phyloP scores from a whole-genome alignment of 2,329 filamentous ascomycete species.

The Diplodia seriata region DNA sequence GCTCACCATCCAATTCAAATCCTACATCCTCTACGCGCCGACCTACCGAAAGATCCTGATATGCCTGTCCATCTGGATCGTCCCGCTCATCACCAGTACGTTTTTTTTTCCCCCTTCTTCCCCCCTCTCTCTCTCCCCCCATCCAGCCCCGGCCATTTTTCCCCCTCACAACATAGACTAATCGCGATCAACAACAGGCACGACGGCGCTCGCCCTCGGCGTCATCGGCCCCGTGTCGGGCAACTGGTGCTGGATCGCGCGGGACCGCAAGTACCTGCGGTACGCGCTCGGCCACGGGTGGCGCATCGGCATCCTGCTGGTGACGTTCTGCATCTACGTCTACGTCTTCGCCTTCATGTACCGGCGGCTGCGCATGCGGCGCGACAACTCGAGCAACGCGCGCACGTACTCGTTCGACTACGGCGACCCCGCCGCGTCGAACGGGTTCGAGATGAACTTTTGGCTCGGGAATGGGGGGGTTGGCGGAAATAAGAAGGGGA shows the following conservation, averaged over 20 bases:
- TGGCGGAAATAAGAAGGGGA: neutral
- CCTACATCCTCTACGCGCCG: slow-evolving; percentile 44
- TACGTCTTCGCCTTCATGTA: slow-evolving; percentile 52
- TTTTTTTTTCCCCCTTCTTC: neutral
- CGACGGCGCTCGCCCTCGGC: slow-evolving; percentile 16
- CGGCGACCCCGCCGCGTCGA: slow-evolving; percentile 3
- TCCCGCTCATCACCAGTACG: slow-evolving; percentile 50
- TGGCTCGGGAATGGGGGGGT: slow-evolving; percentile 15
- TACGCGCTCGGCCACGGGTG: slow-evolving; percentile 56
- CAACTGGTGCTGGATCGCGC: slow-evolving; percentile 59
- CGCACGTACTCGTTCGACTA: slow-evolving; percentile 22
- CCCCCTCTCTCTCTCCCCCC: neutral
- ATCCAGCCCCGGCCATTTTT: neutral
- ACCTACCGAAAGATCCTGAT: slow-evolving; percentile 43
- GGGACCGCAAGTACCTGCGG: slow-evolving; percentile 47
- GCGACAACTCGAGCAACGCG: neutral
- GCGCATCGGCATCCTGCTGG: slow-evolving; percentile 54
- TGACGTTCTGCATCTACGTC: slow-evolving; percentile 52
- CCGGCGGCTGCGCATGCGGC: slow-evolving; percentile 12
- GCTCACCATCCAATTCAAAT: slow-evolving; percentile 49
- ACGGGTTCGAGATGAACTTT: slow-evolving; percentile 30
- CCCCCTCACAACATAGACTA: too few species aligned
- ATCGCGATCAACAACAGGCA: slow-evolving; percentile 3
- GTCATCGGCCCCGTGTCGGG: slow-evolving; percentile 51
- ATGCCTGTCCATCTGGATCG: slow-evolving; percentile 51